Evolutionary conservation across 257 asterid species (phyloP).

Genomic region (Nicotiana undulata): DNA sequence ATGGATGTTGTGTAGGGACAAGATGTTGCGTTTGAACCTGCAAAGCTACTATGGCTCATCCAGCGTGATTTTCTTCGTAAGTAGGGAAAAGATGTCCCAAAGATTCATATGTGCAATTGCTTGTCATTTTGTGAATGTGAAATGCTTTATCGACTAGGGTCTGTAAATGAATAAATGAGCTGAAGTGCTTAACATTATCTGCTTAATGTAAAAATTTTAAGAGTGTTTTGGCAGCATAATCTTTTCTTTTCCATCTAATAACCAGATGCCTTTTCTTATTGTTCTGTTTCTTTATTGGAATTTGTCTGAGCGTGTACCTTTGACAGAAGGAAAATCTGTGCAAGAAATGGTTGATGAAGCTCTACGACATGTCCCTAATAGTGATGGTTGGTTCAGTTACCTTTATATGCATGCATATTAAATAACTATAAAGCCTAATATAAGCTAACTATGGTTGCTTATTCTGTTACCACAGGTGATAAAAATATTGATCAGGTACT

Average conservation of each 20-base stretch:
- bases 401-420: constrained; percentile 2
- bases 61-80: constrained; percentile 98
- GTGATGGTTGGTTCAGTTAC: constrained; percentile 47
- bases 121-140: not conserved
- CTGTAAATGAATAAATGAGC: not conserved
- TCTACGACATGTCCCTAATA: constrained; percentile 76
- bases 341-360: constrained; percentile 95
- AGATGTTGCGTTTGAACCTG: constrained; percentile 99
- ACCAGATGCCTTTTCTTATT: not conserved
- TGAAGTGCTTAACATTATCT: not conserved
- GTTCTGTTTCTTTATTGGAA: not conserved
- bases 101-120: not conserved
- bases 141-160: not conserved
- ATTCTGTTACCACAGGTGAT: constrained; percentile 52
- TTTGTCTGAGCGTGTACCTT: not conserved
- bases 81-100: constrained; percentile 20
- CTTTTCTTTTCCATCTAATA: not conserved
- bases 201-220: not conserved
- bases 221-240: not conserved
- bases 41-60: constrained; percentile 94
- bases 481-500: constrained; percentile 79
- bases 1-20: constrained; percentile 60
- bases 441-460: constrained; percentile 22
- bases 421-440: not conserved
- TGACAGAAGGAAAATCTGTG: constrained; percentile 94